A percentile compares a stretch with the other conserved stretches of the same genome.
Conservation (phyloP, 2,329 filamentous ascomycete species). For the Aspergillus carbonarius region DNA sequence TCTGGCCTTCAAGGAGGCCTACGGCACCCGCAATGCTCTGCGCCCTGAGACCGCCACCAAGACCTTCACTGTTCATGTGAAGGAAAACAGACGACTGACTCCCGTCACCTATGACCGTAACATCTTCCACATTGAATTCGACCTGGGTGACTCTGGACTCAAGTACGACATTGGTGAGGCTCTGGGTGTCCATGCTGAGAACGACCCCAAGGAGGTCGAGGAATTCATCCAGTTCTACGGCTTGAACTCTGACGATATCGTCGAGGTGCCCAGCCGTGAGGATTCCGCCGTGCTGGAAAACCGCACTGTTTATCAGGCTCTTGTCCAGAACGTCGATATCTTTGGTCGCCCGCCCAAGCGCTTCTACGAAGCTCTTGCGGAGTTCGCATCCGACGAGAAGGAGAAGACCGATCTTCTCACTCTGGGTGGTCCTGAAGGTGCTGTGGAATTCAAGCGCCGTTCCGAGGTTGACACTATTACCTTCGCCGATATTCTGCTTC, state of each 20-base stretch:
- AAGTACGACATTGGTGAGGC: slow-evolving; percentile 98
- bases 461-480: slow-evolving; percentile 88
- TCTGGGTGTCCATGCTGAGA: slow-evolving; percentile 93
- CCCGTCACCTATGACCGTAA: slow-evolving; percentile 89
- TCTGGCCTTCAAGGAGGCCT: slow-evolving; percentile 92
- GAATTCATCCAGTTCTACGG: slow-evolving; percentile 90
- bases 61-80: slow-evolving; percentile 84
- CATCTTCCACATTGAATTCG: slow-evolving; percentile 99
- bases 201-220: slow-evolving; percentile 73
- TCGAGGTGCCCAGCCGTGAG: slow-evolving; percentile 88
- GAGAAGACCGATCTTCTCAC: slow-evolving; percentile 79
- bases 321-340: slow-evolving; percentile 92
- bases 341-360: slow-evolving; percentile 96
- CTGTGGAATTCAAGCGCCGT: slow-evolving; percentile 86
- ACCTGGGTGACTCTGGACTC: slow-evolving; percentile 84
- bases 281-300: slow-evolving; percentile 72
- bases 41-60: slow-evolving; percentile 84
- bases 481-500: slow-evolving; percentile 83
- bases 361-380: slow-evolving; percentile 90
- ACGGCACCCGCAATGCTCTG: slow-evolving; percentile 68
- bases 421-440: slow-evolving; percentile 75
- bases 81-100: slow-evolving; percentile 92
- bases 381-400: slow-evolving; percentile 77
- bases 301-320: slow-evolving; percentile 87
- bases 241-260: slow-evolving; percentile 75